Base-by-base conservation (phyloP, 768 basidiomycete genomes). In the Exidia glandulosa region DNA sequence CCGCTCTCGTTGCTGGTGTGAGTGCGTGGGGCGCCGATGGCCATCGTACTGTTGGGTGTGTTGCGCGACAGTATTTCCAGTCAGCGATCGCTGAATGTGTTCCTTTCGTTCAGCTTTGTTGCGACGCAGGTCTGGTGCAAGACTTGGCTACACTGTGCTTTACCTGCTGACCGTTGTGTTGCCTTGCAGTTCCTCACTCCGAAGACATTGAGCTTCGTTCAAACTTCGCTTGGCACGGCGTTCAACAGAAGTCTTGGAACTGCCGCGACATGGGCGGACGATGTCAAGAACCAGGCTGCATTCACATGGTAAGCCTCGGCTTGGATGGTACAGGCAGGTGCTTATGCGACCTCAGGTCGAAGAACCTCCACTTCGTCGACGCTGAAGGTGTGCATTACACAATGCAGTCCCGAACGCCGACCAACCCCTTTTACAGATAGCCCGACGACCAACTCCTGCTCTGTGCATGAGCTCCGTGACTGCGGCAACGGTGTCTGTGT, bases 381-480 rank as follows among this genome's bases (percentile, higher is more conserved):
- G 41, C 41, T 45, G 41, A 45, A 19, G 41, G 41, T 45, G 5
- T 10, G 36, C 36, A 37, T 37, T 19, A 3, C 36, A 0, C 36
- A 37, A 37, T 12, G 19, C 36, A 10, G 10, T 19, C 10, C 36
- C 12, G 10, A 37, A n/a, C n/a, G 36, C 10, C 36, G 36, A 10
- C 19, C 54, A 61, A 3, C 10, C 23, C 9, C 54, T 31, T 13
- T 59, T 30, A 27, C 32, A 66, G 70, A 71, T 54, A 76, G 76
- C 59, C 74, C 76, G 57, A 75, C 77, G 0, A 74, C 72, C 1
- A 72, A 71, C 3, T 77, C 78, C 16, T 83, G 82, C 70, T 81
- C 78, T 10, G 78, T 83, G 9, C 63, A 68, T 16, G 69, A 80
- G 60, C 68, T 67, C 2, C 75, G 81, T 19, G 81, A 82, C 63